Evolutionary conservation across 2,329 filamentous ascomycete species (phyloP).

Genomic region (Fusarium temperatum): DNA sequence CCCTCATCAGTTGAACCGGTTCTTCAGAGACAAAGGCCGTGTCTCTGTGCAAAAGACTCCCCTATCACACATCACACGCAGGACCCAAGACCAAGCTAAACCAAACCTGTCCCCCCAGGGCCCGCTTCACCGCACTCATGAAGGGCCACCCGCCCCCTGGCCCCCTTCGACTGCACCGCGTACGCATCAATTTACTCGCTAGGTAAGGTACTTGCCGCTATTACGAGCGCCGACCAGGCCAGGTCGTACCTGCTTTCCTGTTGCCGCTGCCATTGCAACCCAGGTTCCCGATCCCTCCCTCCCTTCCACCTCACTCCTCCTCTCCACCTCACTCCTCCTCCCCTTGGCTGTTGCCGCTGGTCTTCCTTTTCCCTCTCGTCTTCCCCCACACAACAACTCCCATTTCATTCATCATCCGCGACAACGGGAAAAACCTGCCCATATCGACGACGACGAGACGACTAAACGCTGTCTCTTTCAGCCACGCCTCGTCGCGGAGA

Average conservation of each 20-base stretch:
- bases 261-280: constrained; percentile 16
- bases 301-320: constrained; percentile 21
- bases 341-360: constrained; percentile 19
- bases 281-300: constrained; percentile 26
- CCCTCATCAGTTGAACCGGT: not conserved
- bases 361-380: constrained; percentile 32
- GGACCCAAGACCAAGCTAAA: constrained; percentile 31
- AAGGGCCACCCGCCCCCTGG: constrained; percentile 8
- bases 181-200: constrained; percentile 16
- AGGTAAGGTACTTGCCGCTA: constrained; percentile 20
- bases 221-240: constrained; percentile 5
- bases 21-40: not conserved
- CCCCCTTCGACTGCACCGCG: constrained; percentile 22
- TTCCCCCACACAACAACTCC: constrained; percentile 35
- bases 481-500: constrained; percentile 41
- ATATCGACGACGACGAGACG: constrained; percentile 40
- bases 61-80: constrained; percentile 32
- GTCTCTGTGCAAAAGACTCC: constrained; percentile 13
- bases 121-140: constrained; percentile 28
- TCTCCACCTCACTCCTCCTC: constrained; percentile 18
- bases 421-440: constrained; percentile 30
- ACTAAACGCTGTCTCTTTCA: constrained; percentile 27
- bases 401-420: constrained; percentile 37
- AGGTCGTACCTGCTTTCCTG: constrained; percentile 33
- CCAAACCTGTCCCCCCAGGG: constrained; percentile 29